Evolutionary conservation across 2,329 filamentous ascomycete species (phyloP).

Genomic region (Penicillium hordei): DNA sequence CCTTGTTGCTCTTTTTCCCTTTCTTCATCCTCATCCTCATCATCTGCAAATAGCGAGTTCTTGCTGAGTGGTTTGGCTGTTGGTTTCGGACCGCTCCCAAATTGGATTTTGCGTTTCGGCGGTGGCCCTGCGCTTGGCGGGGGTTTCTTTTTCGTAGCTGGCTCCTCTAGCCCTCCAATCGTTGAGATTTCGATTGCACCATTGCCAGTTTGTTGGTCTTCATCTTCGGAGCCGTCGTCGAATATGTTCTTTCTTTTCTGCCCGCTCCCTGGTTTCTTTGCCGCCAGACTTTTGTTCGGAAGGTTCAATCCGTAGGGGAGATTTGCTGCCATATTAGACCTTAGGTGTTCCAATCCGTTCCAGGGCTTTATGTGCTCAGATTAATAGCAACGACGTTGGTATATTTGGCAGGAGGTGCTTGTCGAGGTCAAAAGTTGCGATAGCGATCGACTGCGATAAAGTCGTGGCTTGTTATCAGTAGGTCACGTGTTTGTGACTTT

Average conservation of each 20-base stretch:
- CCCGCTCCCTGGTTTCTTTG: conserved; percentile 31
- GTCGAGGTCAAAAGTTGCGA: conserved; percentile 16
- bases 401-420: conserved; percentile 1
- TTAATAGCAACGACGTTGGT: neutral
- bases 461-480: conserved; percentile 14
- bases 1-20: conserved; percentile 18
- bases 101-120: conserved; percentile 37
- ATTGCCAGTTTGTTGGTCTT: conserved; percentile 25
- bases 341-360: neutral
- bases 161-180: conserved; percentile 38
- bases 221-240: conserved; percentile 43
- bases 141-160: conserved; percentile 19
- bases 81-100: conserved; percentile 26
- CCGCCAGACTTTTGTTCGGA: conserved; percentile 33
- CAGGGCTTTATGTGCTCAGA: neutral
- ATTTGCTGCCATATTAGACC: conserved; percentile 30
- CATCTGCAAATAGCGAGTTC: conserved; percentile 39
- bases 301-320: conserved; percentile 48
- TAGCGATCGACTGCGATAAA: conserved; percentile 15
- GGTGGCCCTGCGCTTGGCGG: conserved; percentile 24
- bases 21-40: conserved; percentile 34
- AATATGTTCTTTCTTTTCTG: conserved; percentile 52
- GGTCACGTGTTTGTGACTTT: conserved; percentile 14
- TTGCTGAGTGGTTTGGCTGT: conserved; percentile 36
- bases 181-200: conserved; percentile 39